Conservation (phyloP, 176 grass and related monocot species). For the Musa itinerans region DNA sequence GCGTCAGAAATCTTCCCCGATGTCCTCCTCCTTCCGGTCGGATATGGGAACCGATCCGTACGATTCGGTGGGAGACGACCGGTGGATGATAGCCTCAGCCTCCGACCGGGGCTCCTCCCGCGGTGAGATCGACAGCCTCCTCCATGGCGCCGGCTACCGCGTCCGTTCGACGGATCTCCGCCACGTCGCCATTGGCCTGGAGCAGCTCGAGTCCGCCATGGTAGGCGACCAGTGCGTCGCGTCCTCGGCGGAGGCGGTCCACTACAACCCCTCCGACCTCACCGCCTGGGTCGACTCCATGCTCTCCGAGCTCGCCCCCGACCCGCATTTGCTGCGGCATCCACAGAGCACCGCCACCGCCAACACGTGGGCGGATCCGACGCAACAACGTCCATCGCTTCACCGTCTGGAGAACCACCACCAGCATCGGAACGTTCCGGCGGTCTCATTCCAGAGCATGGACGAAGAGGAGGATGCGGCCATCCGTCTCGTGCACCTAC, state of each 20-base stretch:
- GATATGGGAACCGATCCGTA: not conserved
- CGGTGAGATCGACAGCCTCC: slow-evolving; percentile 3
- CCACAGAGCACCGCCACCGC: not conserved
- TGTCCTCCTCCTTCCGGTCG: not conserved
- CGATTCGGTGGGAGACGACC: not conserved
- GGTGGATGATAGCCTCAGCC: not conserved
- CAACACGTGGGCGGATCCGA: not conserved
- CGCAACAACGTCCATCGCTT: no score
- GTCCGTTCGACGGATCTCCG: slow-evolving; percentile 8
- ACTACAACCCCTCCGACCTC: slow-evolving; percentile 24
- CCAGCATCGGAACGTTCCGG: not conserved
- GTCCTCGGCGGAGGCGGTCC: not conserved
- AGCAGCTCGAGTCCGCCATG: slow-evolving; percentile 14
- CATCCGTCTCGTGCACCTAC: not conserved
- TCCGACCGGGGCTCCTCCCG: not conserved
- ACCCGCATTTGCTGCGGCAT: not conserved
- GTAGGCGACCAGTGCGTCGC: not conserved
- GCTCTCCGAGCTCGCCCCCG: slow-evolving; percentile 9
- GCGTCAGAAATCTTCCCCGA: not conserved
- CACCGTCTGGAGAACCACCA: not conserved
- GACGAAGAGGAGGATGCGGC: slow-evolving; percentile 22
- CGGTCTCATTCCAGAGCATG: slow-evolving; percentile 33
- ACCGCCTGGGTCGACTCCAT: slow-evolving; percentile 18
- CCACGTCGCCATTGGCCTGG: slow-evolving; percentile 16
- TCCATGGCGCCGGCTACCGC: slow-evolving; percentile 1